Conservation (phyloP, 495 filamentous ascomycete species). For the Hypoxylon trugodes region DNA sequence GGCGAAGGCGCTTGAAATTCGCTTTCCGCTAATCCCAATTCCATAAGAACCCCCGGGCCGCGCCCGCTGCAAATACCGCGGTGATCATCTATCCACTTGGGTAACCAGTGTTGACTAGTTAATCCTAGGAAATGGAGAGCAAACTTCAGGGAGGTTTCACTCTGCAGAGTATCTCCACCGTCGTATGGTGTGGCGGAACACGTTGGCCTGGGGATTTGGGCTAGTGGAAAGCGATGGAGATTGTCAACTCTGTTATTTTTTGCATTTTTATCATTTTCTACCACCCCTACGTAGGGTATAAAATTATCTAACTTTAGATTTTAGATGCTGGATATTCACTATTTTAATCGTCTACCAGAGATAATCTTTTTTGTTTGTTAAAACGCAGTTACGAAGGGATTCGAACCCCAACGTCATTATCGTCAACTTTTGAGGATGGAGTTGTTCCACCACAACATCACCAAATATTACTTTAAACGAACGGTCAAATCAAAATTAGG, state of each 20-base stretch:
- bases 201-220: constrained; percentile 61
- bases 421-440: too few species aligned
- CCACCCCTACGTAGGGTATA: neutral
- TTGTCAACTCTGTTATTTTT: constrained; percentile 54
- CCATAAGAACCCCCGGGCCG: constrained; percentile 58
- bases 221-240: constrained; percentile 55
- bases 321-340: too few species aligned
- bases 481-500: too few species aligned
- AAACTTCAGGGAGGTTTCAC: constrained; percentile 61
- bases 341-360: too few species aligned
- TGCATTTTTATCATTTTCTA: constrained; percentile 3
- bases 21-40: constrained; percentile 52
- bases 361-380: too few species aligned
- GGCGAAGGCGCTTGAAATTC: constrained; percentile 58
- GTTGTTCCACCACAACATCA: too few species aligned
- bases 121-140: constrained; percentile 60
- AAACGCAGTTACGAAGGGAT: too few species aligned
- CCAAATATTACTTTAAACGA: too few species aligned
- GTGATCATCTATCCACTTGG: constrained; percentile 60
- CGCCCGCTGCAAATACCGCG: constrained; percentile 63
- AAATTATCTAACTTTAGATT: too few species aligned
- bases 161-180: constrained; percentile 64
- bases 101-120: constrained; percentile 58
- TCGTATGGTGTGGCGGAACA: constrained; percentile 62
- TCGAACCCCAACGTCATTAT: too few species aligned